Evolutionary conservation across 345 rosid species (phyloP).

Genomic region (Toxicodendron radicans): DNA sequence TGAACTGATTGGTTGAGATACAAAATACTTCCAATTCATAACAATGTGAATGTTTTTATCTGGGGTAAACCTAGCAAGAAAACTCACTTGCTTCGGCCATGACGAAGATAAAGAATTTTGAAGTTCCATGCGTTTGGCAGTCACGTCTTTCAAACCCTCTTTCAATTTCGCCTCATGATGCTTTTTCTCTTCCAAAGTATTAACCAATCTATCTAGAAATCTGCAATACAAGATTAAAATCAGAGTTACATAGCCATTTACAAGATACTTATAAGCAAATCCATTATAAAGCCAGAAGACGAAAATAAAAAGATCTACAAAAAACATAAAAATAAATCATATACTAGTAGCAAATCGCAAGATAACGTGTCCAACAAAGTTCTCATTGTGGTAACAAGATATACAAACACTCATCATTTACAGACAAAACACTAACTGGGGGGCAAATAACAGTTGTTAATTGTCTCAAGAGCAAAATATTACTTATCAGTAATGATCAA

Average conservation of each 20-base stretch:
- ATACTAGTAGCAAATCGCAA: not conserved
- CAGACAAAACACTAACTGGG: not conserved
- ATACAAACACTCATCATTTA: not conserved
- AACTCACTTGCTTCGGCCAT: constrained; percentile 91
- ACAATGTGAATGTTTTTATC: not conserved
- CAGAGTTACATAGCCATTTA: not conserved
- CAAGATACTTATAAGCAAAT: too few relatives aligned
- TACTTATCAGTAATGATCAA: too few relatives aligned
- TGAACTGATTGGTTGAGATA: not conserved
- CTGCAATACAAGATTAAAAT: constrained; percentile 40
- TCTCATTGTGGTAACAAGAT: not conserved
- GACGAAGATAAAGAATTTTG: constrained; percentile 81
- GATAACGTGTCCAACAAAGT: not conserved
- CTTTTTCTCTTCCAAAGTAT: constrained; percentile 80
- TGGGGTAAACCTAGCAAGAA: not conserved
- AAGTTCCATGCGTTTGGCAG: constrained; percentile 84
- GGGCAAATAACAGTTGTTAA: not conserved
- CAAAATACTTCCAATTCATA: not conserved
- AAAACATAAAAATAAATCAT: not conserved
- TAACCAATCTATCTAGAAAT: constrained; percentile 84
- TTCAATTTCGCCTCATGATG: constrained; percentile 76
- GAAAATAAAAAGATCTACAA: not conserved
- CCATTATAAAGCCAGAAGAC: not conserved
- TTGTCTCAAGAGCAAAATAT: not conserved
- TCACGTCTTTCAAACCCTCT: constrained; percentile 79